phyloP scores from a whole-genome alignment of 306 rosid genomes.

The Malus sylvestris region DNA sequence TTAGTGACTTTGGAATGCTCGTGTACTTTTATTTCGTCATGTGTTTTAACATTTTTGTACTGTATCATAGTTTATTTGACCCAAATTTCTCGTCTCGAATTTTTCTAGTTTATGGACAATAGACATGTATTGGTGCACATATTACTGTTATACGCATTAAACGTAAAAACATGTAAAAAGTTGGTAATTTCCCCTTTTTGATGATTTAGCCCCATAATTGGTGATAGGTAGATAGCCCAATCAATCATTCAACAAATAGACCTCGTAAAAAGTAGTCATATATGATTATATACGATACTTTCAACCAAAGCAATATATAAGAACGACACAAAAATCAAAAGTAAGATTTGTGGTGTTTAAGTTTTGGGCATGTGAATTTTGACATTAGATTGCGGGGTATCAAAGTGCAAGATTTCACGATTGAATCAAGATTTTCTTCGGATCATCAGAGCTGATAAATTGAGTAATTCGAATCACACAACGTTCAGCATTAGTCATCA shows the following conservation, averaged over 20 bases:
- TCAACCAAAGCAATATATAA: conserved; percentile 1
- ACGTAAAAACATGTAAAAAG: background rate
- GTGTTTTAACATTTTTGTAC: too few species aligned
- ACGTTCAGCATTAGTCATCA: too few species aligned
- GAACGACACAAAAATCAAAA: background rate
- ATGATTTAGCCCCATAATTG: background rate
- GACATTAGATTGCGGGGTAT: conserved; percentile 6
- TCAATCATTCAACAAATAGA: background rate
- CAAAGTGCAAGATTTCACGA: background rate
- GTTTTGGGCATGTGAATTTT: background rate
- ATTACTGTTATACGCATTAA: background rate
- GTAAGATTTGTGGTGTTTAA: background rate
- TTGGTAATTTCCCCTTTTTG: background rate
- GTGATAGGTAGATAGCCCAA: background rate
- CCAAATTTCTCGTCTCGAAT: too few species aligned
- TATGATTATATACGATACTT: background rate
- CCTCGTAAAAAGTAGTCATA: background rate
- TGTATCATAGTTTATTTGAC: too few species aligned
- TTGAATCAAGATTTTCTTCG: too few species aligned
- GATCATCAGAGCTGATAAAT: too few species aligned
- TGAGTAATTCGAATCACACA: too few species aligned
- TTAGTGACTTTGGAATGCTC: too few species aligned
- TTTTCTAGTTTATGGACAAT: background rate
- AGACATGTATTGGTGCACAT: too few species aligned
- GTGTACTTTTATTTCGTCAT: too few species aligned